Percentiles rank a stretch among this genome's conserved stretches.
Conservation (phyloP, 306 rosid genomes). For the Carpinus viminea region DNA sequence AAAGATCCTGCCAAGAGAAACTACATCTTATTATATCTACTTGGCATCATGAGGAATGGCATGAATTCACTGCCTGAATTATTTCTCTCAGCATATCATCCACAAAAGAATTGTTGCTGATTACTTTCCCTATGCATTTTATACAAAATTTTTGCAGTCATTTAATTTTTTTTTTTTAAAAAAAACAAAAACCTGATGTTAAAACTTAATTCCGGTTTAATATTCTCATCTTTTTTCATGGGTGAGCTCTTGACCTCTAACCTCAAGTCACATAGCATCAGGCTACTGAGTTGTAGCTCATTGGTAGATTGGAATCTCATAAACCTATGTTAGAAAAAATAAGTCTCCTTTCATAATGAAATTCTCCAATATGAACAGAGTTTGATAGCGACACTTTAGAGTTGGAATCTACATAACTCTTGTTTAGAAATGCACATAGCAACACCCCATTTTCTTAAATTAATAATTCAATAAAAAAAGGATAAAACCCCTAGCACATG, state of each 20-base stretch:
- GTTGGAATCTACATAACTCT: not conserved
- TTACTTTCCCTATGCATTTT: not conserved
- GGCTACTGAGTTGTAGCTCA: not conserved
- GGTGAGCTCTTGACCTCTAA: not conserved
- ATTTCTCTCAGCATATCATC: not conserved
- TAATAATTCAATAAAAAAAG: no score
- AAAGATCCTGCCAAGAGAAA: constrained; percentile 68
- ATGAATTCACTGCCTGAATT: not conserved
- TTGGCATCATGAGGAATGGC: not conserved
- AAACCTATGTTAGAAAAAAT: not conserved
- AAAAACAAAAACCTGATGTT: not conserved
- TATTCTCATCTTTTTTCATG: not conserved
- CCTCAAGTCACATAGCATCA: not conserved
- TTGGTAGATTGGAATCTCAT: not conserved
- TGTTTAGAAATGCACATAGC: not conserved
- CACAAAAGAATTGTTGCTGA: not conserved
- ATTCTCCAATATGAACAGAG: not conserved
- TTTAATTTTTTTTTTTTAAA: not conserved
- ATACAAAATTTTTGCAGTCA: not conserved
- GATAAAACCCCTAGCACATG: no score
- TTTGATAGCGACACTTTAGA: not conserved
- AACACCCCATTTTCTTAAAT: not conserved
- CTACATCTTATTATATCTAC: constrained; percentile 6
- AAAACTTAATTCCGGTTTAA: not conserved
- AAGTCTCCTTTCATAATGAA: not conserved